Evolutionary conservation across 176 grass and related monocot genomes (phyloP), one percentile per base, ranked within the genome.

Genomic region (Alloteropsis semialata): DNA sequence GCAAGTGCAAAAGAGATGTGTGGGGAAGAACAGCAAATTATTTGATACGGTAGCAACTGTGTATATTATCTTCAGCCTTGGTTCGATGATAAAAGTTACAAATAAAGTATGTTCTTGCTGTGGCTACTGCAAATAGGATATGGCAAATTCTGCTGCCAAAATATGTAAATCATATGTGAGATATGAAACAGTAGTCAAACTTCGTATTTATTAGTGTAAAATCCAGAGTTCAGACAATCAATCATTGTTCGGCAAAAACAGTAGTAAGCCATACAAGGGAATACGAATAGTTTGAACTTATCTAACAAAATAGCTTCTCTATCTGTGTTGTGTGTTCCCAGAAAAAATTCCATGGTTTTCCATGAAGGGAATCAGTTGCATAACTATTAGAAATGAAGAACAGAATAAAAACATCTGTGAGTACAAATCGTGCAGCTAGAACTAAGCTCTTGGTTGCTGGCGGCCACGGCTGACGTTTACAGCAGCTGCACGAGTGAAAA

Each of bases 321-420:
- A 67, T 39, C 10, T 38, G 16, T 9, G 10, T 48, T 60, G 48
- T 5, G 34, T 36, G n/a, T n/a, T n/a, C n/a, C 33, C 19, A 17
- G 18, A 74, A 43, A 87, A 87, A 43, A 34, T 46, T 24, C 17
- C 72, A 83, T 78, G 65, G 43, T 13, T 44, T 37, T 13, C 86
- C 64, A 72, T 70, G 41, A 48, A 16, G 28, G 5, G n/a, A 65
- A 8, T 51, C 13, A 24, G 27, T 78, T 64, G 41, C 5, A 65
- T n/a, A 24, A 24, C 56, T 36, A 60, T 17, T 69, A 13, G 37
- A 83, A 67, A 58, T 1, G 5, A 56, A 18, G 33, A 78, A 2
- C 25, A 19, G 30, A 25, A 51, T 3, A 10, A 33, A 16, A 69
- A 32, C 3, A 57, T 1, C 36, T 65, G 6, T 63, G 58, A 77